Base-by-base conservation (phyloP, 2,329 filamentous ascomycete genomes). In the Microsporum canis region DNA sequence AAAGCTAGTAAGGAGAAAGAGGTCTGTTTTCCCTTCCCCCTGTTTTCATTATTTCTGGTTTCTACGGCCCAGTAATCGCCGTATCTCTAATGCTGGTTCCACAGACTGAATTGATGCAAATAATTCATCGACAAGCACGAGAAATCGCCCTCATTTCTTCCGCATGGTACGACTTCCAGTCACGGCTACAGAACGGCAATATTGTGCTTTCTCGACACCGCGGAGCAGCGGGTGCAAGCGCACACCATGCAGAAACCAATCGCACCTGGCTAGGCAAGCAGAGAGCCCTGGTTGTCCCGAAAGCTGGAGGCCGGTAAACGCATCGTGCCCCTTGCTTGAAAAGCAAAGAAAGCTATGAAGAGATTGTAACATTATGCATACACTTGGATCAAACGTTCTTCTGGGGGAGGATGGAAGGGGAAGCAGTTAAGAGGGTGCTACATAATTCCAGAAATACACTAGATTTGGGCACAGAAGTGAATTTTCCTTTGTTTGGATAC, bases 81-180 rank as follows among this genome's bases (percentile, higher is more conserved):
- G 56, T 29, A 39, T 39, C 5, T n/a, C 39, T 45, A 39, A 45
- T 55, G 43, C 6, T 34, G 10, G 45, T n/a, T 66, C 23, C 14
- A 14, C 45, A 77, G 75, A 64, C 71, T 61, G 73, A 76, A 66
- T 71, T 77, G 23, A 72, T 76, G 63, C 71, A 70, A 60, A 70
- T 70, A 47, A 75, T 77, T 60, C 71, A 75, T 33, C 68, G 70
- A 58, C 73, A 75, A 66, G 69, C 72, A 33, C 74, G 76, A 38
- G 77, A 79, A 65, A 71, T 79, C 33, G 68, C 70, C 45, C 73
- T 79, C 47, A 74, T 79, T 59, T 74, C 72, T 61, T 77, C 76
- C 5, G 76, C 77, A 7, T 79, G 77, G 77, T 77, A 76, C 63
- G 73, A 78, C 58, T 71, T 78, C 53, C 76, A 78, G 60, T 72